Evolutionary conservation across 2,329 filamentous ascomycete genomes (phyloP), one percentile per base, ranked within the genome.

Genomic region (Sclerotinia borealis): DNA sequence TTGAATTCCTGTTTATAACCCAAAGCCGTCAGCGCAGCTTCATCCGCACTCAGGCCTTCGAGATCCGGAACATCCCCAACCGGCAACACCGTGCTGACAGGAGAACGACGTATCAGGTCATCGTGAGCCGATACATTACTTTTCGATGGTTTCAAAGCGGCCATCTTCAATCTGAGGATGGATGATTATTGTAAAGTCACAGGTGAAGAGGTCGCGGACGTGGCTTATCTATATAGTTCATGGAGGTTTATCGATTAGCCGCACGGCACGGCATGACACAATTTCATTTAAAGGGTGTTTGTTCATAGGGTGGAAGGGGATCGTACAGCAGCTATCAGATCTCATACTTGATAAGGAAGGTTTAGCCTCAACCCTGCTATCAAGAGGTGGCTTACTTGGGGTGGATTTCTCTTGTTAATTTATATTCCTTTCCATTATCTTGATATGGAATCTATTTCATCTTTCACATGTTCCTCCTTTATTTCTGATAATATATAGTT

Each of bases 21-120:
- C 29, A 89, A 77, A 1, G 85, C 82, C 2, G 83, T 84, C 6
- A 89, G 77, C 1, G 81, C 81, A 61, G 86, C 84, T 68, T 88
- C 85, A 70, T 88, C 86, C 5, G 78, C 75, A 47, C 74, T 76
- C 70, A 81, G 78, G 34, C 78, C 77, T 59, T 78, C 75, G 5
- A 37, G 15, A 67, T 80, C 77, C 1, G 81, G 22, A 4, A 82
- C 72, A 61, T 84, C 81, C 64, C 80, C 79, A 41, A 73, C 75
- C 22, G 76, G 74, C 2, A 85, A 74, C 11, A 83, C 76, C 0
- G 81, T 83, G 0, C 82, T 84, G 31, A 84, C 82, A 3, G 68
- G 69, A 10, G 72, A 68, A 25, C 22, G 41, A 22, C 19, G 9
- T 36, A 45, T 25, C 34, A 31, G 13, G 11, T 66, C 68, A 47